Evolutionary conservation across 176 grass and related monocot species (phyloP), one percentile per base, ranked within the genome.

Genomic region (Phoenix roebelenii): DNA sequence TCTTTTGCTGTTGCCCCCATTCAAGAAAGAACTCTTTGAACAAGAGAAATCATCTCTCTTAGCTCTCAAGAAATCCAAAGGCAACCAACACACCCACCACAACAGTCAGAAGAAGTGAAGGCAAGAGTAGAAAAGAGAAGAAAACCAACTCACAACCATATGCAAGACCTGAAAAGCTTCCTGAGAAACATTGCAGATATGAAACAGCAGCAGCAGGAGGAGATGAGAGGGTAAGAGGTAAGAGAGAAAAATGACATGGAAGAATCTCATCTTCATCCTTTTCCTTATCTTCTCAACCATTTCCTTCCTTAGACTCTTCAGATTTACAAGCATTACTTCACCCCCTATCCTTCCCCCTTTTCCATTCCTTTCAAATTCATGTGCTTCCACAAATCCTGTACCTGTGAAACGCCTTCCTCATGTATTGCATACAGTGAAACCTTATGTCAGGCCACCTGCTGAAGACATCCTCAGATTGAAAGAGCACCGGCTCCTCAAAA

Each of bases 381-480:
- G 49, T 7, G 16, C 15, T 5, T 7, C 49, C 18, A 22, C 49
- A 52, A 26, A 3, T 52, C 22, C 20, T 3, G 5, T 23, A 5
- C 16, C 4, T 24, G 15, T 29, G 16, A 19, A 16, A 53, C n/a
- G 52, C n/a, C 10, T 16, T 22, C 23, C 50, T 62, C 0, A 1
- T 12, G 1, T n/a, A 17, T 25, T 51, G 17, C 18, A 32, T 6
- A 16, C 25, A 10, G 5, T 63, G 12, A 25, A 14, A 17, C 58
- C 1, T 16, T 19, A 70, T 49, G 16, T n/a, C 24, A 57, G 25
- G 15, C 28, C 30, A 35, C 53, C 58, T 48, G 5, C 51, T 57
- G 58, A 75, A 52, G 79, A 82, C 54, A 20, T 50, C 25, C 44
- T 82, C 35, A 66, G 72, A 29, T 23, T 55, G 4, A 82, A 82